Conservation (phyloP, 306 rosid genomes). For the Cajanus cajan region DNA sequence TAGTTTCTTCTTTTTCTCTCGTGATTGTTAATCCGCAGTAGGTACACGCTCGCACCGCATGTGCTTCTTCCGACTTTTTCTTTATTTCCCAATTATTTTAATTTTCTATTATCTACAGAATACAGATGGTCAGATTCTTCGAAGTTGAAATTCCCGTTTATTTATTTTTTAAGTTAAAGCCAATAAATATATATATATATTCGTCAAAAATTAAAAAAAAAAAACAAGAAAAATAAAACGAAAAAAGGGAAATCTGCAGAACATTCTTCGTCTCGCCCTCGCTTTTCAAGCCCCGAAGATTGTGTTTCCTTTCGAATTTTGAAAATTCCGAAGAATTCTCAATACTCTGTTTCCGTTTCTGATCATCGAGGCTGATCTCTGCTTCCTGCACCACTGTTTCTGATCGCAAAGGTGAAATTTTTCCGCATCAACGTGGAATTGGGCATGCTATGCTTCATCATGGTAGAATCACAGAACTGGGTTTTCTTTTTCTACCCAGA, state of each 20-base stretch:
- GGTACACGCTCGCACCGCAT: neutral
- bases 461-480: slow-evolving; percentile 22
- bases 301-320: neutral
- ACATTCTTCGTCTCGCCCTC: slow-evolving; percentile 35
- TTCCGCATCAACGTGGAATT: neutral
- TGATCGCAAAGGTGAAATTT: slow-evolving; percentile 15
- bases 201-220: neutral
- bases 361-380: slow-evolving; percentile 10
- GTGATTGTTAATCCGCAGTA: neutral
- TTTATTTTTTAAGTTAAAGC: neutral
- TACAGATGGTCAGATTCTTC: neutral
- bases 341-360: neutral
- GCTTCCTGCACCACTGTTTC: slow-evolving; percentile 21
- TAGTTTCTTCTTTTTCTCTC: neutral
- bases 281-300: slow-evolving; percentile 13
- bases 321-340: slow-evolving; percentile 2
- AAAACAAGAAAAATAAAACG: neutral
- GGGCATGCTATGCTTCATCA: slow-evolving; percentile 6
- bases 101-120: neutral
- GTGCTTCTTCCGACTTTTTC: slow-evolving; percentile 16
- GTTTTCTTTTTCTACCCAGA: slow-evolving; percentile 36
- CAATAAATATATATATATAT: neutral
- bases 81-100: neutral
- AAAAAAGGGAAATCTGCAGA: slow-evolving; percentile 35
- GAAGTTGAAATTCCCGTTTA: neutral